Evolutionary conservation across 805 yeast genomes (phyloP).

Genomic region (Kodamaea neixiangensis): DNA sequence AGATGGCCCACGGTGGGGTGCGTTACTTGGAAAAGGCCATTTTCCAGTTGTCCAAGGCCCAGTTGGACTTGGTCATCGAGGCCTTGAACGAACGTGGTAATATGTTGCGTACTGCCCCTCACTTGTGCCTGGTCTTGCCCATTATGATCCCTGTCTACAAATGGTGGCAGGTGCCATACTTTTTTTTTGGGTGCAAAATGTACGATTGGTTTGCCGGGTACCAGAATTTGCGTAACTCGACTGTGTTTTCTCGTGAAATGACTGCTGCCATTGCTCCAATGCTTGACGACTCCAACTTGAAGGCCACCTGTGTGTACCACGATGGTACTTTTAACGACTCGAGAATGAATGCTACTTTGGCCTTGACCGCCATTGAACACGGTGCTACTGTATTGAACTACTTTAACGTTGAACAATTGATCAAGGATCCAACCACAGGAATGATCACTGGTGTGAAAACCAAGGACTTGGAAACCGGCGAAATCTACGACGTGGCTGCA

Average conservation of each 20-base stretch:
- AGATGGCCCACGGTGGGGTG: slow-evolving; percentile 98
- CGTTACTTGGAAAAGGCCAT: slow-evolving; percentile 93
- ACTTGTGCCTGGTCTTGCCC: slow-evolving; percentile 80
- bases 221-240: slow-evolving; percentile 79
- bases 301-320: slow-evolving; percentile 91
- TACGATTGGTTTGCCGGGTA: slow-evolving; percentile 92
- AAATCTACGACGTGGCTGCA: slow-evolving; percentile 60
- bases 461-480: slow-evolving; percentile 67
- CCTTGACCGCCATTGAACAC: slow-evolving; percentile 77
- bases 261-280: slow-evolving; percentile 81
- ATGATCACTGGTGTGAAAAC: slow-evolving; percentile 77
- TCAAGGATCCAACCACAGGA: slow-evolving; percentile 57
- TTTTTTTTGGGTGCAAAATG: slow-evolving; percentile 86
- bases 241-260: slow-evolving; percentile 63
- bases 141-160: slow-evolving; percentile 95
- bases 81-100: slow-evolving; percentile 86
- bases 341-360: slow-evolving; percentile 83
- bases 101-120: slow-evolving; percentile 89
- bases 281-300: slow-evolving; percentile 74
- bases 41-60: slow-evolving; percentile 88
- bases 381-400: slow-evolving; percentile 93
- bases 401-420: slow-evolving; percentile 73
- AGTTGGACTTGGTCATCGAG: slow-evolving; percentile 83
- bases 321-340: slow-evolving; percentile 95
- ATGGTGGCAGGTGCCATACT: slow-evolving; percentile 95